These are phyloP conservation scores for Aspergillus olivimuriae DNA, from an alignment of 495 filamentous ascomycete species.

Conservation along the genomic window DNA sequence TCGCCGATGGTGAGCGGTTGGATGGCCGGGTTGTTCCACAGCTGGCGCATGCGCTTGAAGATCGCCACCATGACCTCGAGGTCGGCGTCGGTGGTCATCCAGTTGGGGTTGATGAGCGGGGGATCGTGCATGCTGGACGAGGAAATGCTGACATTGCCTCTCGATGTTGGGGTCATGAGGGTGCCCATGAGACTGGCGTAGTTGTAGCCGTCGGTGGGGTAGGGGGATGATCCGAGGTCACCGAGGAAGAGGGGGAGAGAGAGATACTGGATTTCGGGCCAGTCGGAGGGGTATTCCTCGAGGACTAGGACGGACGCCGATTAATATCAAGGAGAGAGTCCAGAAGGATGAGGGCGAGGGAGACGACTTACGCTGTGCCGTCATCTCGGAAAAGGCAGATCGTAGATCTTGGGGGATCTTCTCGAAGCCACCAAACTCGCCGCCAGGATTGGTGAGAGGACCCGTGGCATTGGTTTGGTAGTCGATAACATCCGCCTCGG, in stretches of 20 bases:
- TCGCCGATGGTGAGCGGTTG: background rate
- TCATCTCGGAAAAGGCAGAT: too few species aligned
- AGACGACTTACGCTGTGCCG: too few species aligned
- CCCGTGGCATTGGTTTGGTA: background rate
- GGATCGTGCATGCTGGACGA: background rate
- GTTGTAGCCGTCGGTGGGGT: background rate
- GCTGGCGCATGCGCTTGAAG: background rate
- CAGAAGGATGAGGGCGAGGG: background rate
- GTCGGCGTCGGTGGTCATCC: background rate
- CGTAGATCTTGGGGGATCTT: too few species aligned
- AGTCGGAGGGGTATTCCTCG: background rate
- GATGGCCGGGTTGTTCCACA: background rate
- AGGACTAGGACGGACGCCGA: too few species aligned
- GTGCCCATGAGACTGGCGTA: background rate
- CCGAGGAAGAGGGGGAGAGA: background rate
- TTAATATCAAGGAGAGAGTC: too few species aligned
- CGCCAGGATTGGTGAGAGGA: background rate
- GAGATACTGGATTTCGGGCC: slow-evolving; percentile 1
- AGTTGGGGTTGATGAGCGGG: background rate
- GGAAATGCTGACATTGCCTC: background rate
- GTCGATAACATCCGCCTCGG: background rate
- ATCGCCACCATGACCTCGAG: background rate
- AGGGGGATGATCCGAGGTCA: background rate
- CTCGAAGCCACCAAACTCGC: background rate
- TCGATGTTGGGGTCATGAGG: background rate